These are phyloP conservation scores for Paramecium biaurelia DNA, from an alignment of 73 alveolate species.

Conservation along the genomic window DNA sequence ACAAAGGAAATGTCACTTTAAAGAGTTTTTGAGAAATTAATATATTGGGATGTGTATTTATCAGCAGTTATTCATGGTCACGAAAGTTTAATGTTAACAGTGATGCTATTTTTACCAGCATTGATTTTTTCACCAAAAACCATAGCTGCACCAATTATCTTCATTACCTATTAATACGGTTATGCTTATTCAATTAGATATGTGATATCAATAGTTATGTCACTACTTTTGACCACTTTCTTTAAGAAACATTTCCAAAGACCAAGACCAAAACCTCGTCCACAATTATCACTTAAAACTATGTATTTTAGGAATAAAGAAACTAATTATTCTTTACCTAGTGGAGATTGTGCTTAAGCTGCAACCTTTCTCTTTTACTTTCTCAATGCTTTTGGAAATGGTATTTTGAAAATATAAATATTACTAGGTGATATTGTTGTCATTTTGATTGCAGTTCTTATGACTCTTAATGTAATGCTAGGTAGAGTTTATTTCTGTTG, in stretches of 20 bases:
- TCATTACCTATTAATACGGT: background rate
- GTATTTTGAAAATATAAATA: background rate
- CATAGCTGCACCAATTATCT: background rate
- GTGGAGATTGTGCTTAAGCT: slow-evolving; percentile 28
- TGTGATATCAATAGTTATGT: background rate
- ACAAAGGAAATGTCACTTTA: slow-evolving; percentile 14
- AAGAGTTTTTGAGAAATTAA: background rate
- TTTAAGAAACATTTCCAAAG: background rate
- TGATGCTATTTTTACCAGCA: background rate
- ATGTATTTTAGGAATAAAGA: background rate
- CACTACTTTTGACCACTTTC: background rate
- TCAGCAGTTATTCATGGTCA: background rate
- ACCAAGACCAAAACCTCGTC: slow-evolving; percentile 22
- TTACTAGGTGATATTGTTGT: background rate
- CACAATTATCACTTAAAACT: background rate
- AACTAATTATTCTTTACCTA: background rate
- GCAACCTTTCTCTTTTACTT: background rate
- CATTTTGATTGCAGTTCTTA: background rate
- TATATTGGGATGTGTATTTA: background rate
- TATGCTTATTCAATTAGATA: background rate
- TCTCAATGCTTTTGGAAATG: background rate
- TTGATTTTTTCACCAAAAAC: background rate
- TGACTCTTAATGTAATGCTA: background rate
- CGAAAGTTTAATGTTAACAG: background rate
- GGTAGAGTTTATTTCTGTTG: slow-evolving; percentile 35